Evolutionary conservation across 2,329 filamentous ascomycete genomes (phyloP).

Genomic region (Colletotrichum gigasporum): DNA sequence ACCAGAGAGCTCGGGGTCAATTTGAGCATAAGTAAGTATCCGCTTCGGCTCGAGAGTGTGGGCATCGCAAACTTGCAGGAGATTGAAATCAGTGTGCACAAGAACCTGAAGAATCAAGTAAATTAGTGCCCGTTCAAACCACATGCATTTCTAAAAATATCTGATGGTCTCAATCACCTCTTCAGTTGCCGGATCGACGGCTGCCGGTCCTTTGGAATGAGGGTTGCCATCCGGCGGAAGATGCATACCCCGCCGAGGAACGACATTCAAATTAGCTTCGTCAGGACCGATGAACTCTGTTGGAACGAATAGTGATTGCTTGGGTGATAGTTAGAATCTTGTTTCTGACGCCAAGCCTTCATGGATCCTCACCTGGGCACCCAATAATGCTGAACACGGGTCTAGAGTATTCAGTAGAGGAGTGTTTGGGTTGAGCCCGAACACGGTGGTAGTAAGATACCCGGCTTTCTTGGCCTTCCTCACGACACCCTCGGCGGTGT

Average conservation of each 20-base stretch:
- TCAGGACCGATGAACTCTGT: slow-evolving; percentile 16
- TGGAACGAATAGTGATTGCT: slow-evolving; percentile 29
- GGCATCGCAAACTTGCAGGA: slow-evolving; percentile 30
- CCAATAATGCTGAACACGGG: slow-evolving; percentile 29
- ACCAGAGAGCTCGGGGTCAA: slow-evolving; percentile 28
- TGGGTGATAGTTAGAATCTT: neutral
- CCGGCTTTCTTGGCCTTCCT: slow-evolving; percentile 26
- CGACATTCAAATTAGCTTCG: slow-evolving; percentile 29
- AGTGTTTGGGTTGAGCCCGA: slow-evolving; percentile 31
- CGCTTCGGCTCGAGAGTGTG: slow-evolving; percentile 31
- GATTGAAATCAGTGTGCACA: slow-evolving; percentile 31
- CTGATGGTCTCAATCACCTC: too few relatives aligned
- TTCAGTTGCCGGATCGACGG: slow-evolving; percentile 17
- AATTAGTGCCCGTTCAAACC: too few relatives aligned
- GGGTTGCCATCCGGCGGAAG: slow-evolving; percentile 27
- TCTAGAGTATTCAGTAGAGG: slow-evolving; percentile 27
- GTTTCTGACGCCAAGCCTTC: neutral
- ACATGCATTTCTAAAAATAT: too few relatives aligned
- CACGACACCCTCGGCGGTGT: slow-evolving; percentile 30
- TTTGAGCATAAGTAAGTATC: slow-evolving; percentile 32
- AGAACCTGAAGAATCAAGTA: neutral
- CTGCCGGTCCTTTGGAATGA: slow-evolving; percentile 8
- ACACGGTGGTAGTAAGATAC: slow-evolving; percentile 16
- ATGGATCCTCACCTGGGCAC: slow-evolving; percentile 24
- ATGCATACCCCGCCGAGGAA: slow-evolving; percentile 29